These are phyloP conservation scores for Trametes hirsuta DNA, from an alignment of 1,284 basidiomycete genomes.

Conservation along the genomic window DNA sequence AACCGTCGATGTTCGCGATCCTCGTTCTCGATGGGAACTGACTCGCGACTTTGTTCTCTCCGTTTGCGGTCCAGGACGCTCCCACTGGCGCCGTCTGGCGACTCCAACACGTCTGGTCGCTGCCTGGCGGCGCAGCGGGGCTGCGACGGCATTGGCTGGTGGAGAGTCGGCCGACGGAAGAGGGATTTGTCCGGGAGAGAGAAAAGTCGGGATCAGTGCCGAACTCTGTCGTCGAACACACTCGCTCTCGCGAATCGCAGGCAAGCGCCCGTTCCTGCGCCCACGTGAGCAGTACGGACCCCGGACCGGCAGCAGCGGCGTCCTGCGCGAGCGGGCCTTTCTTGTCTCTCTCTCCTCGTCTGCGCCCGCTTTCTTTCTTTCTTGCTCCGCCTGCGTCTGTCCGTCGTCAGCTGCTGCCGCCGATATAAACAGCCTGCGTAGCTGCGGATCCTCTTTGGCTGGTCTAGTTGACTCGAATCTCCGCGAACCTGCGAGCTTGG, in stretches of 20 bases:
- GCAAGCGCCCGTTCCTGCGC: too few species aligned
- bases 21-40: conserved; percentile 1
- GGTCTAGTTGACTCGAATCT: neutral
- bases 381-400: neutral
- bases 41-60: neutral
- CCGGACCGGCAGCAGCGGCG: neutral
- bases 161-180: too few species aligned
- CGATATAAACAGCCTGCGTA: neutral
- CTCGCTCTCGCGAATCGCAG: too few species aligned
- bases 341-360: neutral
- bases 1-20: conserved; percentile 11
- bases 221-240: too few species aligned
- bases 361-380: neutral
- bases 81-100: too few species aligned
- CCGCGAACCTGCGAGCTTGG: neutral
- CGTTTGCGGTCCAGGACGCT: neutral
- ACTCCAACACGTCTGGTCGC: too few species aligned
- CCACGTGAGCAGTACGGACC: neutral
- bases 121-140: too few species aligned
- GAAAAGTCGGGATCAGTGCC: too few species aligned
- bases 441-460: neutral
- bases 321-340: neutral
- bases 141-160: too few species aligned
- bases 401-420: neutral
- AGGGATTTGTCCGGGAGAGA: too few species aligned